Evolutionary conservation across 306 rosid species (phyloP), one percentile per base, ranked within the genome.

Genomic region (Pueraria montana): DNA sequence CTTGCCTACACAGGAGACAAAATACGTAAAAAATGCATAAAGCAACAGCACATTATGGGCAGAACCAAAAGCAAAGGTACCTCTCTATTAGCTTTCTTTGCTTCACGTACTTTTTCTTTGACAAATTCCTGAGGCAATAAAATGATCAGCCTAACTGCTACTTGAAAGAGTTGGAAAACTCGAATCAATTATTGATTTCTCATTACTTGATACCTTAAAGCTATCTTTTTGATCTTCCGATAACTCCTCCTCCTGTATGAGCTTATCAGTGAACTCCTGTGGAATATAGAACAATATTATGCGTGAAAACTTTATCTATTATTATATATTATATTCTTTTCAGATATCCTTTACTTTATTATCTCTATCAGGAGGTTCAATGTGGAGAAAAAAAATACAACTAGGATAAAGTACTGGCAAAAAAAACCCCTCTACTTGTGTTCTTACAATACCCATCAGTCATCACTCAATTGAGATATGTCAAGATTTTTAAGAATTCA

Each of bases 81-180:
- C 94, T 87, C 87, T 77, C 90, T 83, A 61, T 93, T 93, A 9
- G 91, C 89, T 83, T 81, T 89, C 85, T 88, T 93, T 8, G 92
- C 89, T 87, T 89, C 95, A 42, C 89, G 82, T 46, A 91, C 92
- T 88, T 83, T 90, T 89, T 90, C 95, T 88, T 83, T 93, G 30
- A 91, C 88, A 86, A 93, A 93, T 72, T 86, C 97, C 97, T 93
- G 61, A 18, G 70, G 79, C 55, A 65, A 18, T 5, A 55, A 32
- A 58, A 73, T 13, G 66, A 72, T 38, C 52, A 69, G 52, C 45
- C 27, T 65, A 30, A 45, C 1, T n/a, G 6, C 43, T 21, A 62
- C 50, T 38, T n/a, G 1, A 32, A 21, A 78, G 23, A 42, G 18
- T 72, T 24, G 16, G 45, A 6, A 61, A 53, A 52, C 49, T n/a